Evolutionary conservation across 2,329 filamentous ascomycete genomes (phyloP).

Genomic region (Pseudocercospora fijiensis): DNA sequence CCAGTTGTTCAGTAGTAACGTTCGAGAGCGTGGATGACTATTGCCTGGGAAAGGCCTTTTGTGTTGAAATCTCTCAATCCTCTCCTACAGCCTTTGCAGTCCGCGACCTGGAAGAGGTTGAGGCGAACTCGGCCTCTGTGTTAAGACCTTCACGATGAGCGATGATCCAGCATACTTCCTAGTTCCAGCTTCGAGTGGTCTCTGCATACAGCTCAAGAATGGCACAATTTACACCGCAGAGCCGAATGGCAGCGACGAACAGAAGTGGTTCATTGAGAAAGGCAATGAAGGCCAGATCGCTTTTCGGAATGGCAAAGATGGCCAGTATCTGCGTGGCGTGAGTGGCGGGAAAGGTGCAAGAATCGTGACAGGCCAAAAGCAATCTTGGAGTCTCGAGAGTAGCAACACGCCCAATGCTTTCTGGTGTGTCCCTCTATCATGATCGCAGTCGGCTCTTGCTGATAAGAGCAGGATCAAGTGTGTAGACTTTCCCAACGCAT

Average conservation of each 20-base stretch:
- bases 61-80: neutral
- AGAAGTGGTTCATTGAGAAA: constrained; percentile 14
- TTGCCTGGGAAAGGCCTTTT: neutral
- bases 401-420: constrained; percentile 16
- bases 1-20: neutral
- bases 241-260: constrained; percentile 5
- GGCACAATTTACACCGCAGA: constrained; percentile 15
- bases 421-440: neutral
- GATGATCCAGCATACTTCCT: constrained; percentile 10
- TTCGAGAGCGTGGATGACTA: neutral
- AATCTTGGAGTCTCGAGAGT: constrained; percentile 11
- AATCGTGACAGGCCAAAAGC: constrained; percentile 10
- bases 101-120: neutral
- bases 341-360: constrained; percentile 7
- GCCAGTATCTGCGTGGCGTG: constrained; percentile 9
- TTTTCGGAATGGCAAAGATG: constrained; percentile 9
- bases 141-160: constrained; percentile 6
- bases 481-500: constrained; percentile 7
- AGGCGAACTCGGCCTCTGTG: neutral
- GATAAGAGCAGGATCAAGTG: constrained; percentile 6
- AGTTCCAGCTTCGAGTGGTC: constrained; percentile 17
- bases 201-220: constrained; percentile 12
- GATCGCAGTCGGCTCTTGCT: neutral
- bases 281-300: constrained; percentile 4
- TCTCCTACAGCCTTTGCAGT: neutral